A percentile compares a stretch with the other conserved stretches of the same genome.
Conservation (phyloP, 345 rosid species). For the Sapria himalayana region DNA sequence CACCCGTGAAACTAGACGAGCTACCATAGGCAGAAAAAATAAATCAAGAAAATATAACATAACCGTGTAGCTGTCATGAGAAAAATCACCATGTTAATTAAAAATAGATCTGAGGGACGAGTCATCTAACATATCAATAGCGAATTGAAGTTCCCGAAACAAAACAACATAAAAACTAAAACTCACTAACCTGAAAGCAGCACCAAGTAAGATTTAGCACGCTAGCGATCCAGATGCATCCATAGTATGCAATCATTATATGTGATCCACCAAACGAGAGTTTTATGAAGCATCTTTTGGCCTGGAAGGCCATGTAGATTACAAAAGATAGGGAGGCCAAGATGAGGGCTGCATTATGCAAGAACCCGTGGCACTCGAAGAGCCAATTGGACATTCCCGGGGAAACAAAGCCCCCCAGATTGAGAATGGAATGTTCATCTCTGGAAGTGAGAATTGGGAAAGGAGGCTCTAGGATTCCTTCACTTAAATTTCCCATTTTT, state of each 20-base stretch:
- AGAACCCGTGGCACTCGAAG: conserved; percentile 55
- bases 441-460: too few relatives aligned
- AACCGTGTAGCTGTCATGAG: too few relatives aligned
- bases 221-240: conserved; percentile 70
- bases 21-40: too few relatives aligned
- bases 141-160: too few relatives aligned
- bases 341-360: conserved; percentile 43
- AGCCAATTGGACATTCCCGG: conserved; percentile 34
- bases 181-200: conserved; percentile 39
- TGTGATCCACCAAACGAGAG: conserved; percentile 59
- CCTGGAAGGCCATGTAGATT: conserved; percentile 46
- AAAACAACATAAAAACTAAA: conserved; percentile 1
- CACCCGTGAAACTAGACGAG: too few relatives aligned
- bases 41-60: too few relatives aligned
- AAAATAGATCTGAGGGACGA: too few relatives aligned
- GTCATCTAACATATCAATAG: too few relatives aligned
- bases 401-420: conserved; percentile 4
- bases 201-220: conserved; percentile 85
- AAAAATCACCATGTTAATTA: too few relatives aligned
- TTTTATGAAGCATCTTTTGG: conserved; percentile 45
- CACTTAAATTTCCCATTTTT: too few relatives aligned
- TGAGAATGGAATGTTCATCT: too few relatives aligned
- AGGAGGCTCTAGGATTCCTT: too few relatives aligned
- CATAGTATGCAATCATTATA: conserved; percentile 70
- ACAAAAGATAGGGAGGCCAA: conserved; percentile 37